Conservation (phyloP, 2,329 filamentous ascomycete species). For the Blastomyces parvus region DNA sequence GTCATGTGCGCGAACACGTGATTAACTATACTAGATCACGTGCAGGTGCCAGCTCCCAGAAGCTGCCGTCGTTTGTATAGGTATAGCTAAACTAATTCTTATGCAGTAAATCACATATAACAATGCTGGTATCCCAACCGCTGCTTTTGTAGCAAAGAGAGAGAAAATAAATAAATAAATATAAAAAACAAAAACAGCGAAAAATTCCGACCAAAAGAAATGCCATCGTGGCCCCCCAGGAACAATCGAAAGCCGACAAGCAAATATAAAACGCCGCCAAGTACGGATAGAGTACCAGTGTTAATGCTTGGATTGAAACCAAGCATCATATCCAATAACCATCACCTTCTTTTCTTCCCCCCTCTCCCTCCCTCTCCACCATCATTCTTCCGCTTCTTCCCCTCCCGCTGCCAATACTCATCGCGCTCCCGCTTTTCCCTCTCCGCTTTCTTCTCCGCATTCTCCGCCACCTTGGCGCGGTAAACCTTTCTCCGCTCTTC, state of each 20-base stretch:
- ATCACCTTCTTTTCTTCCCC: constrained; percentile 38
- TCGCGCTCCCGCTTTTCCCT: constrained; percentile 85
- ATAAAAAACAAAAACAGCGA: too few species aligned
- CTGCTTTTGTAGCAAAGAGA: background rate
- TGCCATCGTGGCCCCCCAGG: background rate
- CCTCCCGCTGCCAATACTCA: constrained; percentile 87
- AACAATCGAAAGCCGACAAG: too few species aligned
- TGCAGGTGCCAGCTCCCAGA: background rate
- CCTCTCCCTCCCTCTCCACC: constrained; percentile 43
- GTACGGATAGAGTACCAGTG: background rate
- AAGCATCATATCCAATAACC: constrained; percentile 1
- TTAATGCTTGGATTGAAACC: background rate
- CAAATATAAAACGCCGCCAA: background rate
- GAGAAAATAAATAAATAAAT: background rate
- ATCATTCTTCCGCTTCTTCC: constrained; percentile 60
- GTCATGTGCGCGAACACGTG: constrained; percentile 6
- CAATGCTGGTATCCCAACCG: constrained; percentile 3
- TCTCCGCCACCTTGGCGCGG: constrained; percentile 70
- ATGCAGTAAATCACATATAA: background rate
- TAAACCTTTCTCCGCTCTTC: constrained; percentile 76
- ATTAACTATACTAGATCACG: background rate
- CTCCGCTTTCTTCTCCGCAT: constrained; percentile 72
- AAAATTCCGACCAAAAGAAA: background rate
- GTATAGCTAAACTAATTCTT: background rate
- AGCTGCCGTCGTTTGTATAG: background rate